Evolutionary conservation across 192 early-diverging fungal genomes (phyloP).

Genomic region (Coemansia sp.): DNA sequence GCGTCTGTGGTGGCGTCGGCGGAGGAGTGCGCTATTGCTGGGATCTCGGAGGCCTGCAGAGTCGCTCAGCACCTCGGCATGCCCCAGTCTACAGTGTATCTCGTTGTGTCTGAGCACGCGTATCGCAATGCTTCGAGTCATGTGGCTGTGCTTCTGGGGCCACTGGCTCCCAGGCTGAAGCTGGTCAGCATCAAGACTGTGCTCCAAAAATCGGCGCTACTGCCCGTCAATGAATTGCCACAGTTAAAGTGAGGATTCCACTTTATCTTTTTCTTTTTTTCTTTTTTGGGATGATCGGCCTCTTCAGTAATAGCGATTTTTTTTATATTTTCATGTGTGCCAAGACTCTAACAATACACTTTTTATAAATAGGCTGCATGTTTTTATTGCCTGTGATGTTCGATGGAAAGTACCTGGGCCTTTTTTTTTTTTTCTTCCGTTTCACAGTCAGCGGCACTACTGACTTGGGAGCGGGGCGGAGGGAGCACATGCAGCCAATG

Average conservation of each 20-base stretch:
- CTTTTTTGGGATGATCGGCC: neutral
- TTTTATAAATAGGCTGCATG: neutral
- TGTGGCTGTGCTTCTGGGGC: neutral
- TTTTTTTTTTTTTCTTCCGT: neutral
- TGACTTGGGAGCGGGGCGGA: neutral
- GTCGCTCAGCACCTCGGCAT: neutral
- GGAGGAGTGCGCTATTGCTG: neutral
- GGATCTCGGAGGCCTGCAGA: neutral
- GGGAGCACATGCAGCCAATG: neutral
- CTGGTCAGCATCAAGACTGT: neutral
- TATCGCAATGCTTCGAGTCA: neutral
- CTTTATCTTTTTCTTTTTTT: no score
- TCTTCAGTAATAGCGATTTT: neutral
- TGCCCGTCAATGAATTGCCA: neutral
- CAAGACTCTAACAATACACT: neutral
- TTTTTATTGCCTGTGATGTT: neutral
- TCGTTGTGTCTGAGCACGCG: neutral
- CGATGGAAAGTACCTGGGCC: neutral
- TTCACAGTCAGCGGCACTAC: neutral
- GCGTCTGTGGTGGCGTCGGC: neutral
- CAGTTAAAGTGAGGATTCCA: neutral
- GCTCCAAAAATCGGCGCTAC: neutral
- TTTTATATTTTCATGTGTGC: neutral
- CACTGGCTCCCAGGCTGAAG: neutral
- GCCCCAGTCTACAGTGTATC: neutral